phyloP scores from a whole-genome alignment of 257 asterid species.

The Oldenlandia corymbosa region DNA sequence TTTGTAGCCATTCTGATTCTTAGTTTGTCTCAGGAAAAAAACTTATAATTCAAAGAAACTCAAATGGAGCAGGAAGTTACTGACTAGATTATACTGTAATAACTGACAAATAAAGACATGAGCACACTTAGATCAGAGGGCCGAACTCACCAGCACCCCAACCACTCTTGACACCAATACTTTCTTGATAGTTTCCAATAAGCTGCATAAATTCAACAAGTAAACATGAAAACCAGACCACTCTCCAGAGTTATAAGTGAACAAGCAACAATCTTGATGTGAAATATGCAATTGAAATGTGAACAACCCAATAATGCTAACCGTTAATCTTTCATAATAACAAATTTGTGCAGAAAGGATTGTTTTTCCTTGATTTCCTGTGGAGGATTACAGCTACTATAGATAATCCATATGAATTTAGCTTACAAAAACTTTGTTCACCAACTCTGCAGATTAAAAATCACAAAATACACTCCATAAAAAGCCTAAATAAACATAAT shows the following conservation, averaged over 20 bases:
- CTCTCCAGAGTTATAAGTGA: not conserved
- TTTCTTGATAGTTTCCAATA: conserved; percentile 94
- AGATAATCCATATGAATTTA: not conserved
- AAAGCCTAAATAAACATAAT: not conserved
- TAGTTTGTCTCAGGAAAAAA: not conserved
- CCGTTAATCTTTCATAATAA: not conserved
- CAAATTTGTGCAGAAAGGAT: not conserved
- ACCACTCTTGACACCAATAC: conserved; percentile 68
- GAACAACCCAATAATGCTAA: not conserved
- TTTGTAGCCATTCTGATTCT: not conserved
- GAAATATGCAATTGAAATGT: not conserved
- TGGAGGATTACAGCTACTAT: not conserved
- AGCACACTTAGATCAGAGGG: not conserved
- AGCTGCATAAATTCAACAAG: conserved; percentile 47
- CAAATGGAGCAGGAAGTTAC: not conserved
- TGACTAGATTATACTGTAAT: not conserved
- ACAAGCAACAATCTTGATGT: not conserved
- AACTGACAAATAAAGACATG: not conserved
- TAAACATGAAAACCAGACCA: conserved; percentile 14
- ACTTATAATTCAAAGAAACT: not conserved
- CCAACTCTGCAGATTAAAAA: not conserved
- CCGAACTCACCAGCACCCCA: conserved; percentile 87
- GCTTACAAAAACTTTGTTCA: not conserved
- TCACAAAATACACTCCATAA: not conserved
- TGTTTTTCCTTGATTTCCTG: not conserved